Conservation (phyloP, 2,329 filamentous ascomycete genomes). For the Trichothecium roseum region DNA sequence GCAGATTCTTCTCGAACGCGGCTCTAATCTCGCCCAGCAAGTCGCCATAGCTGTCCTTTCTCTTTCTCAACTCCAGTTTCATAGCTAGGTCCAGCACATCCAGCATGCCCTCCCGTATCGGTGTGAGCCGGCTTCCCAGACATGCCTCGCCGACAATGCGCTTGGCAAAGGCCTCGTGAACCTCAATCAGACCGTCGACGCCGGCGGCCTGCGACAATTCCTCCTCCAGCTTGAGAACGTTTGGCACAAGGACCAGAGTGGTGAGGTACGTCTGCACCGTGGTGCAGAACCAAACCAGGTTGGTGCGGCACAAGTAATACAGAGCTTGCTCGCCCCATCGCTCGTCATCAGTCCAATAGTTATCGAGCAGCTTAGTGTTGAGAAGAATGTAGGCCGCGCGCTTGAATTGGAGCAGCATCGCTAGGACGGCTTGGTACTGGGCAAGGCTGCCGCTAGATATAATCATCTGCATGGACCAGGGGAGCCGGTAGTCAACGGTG, state of each 20-base stretch:
- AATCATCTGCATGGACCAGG: constrained; percentile 61
- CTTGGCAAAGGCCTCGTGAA: constrained; percentile 55
- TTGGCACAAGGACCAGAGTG: constrained; percentile 57
- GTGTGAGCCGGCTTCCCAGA: constrained; percentile 55
- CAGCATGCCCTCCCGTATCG: constrained; percentile 64
- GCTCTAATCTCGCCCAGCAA: constrained; percentile 45
- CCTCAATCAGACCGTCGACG: constrained; percentile 69
- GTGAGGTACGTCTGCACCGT: constrained; percentile 67
- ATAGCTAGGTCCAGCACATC: constrained; percentile 67
- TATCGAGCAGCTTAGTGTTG: constrained; percentile 34
- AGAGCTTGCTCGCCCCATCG: constrained; percentile 31
- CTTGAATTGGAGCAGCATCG: constrained; percentile 66
- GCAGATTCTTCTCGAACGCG: constrained; percentile 55
- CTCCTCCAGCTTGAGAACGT: constrained; percentile 43
- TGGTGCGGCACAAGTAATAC: constrained; percentile 54
- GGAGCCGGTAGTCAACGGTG: constrained; percentile 57
- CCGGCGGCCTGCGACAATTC: constrained; percentile 54
- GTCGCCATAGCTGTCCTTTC: constrained; percentile 34
- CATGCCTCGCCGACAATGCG: constrained; percentile 59
- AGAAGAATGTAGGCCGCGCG: constrained; percentile 60
- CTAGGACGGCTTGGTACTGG: constrained; percentile 63
- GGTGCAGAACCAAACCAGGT: constrained; percentile 68
- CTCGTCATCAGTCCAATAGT: constrained; percentile 24
- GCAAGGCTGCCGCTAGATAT: constrained; percentile 53
- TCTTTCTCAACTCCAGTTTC: constrained; percentile 52